Evolutionary conservation across 192 early-diverging fungal species (phyloP), one percentile per base, ranked within the genome.

Genomic region (Pecoramyces ruminantium): DNA sequence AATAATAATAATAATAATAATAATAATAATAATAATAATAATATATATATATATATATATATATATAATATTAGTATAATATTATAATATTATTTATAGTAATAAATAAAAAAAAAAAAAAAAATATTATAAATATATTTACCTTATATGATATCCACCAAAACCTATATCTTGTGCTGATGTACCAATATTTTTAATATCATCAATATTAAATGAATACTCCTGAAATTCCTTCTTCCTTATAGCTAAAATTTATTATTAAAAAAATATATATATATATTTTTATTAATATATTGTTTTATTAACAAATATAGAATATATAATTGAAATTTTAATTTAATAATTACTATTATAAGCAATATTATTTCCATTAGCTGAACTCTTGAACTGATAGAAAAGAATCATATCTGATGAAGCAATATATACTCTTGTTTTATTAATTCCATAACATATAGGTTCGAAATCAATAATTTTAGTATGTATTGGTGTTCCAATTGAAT

Each of bases 391-490:
- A 87, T 88, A 90, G 79, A 84, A 83, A 42, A 87, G 78, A 11
- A 90, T 82, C 17, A 85, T 81, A 29, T 87, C 88, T 15, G 83
- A 67, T 21, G 86, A 87, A 3, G 88, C 87, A 21, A 85, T 83
- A 77, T 89, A 79, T 16, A 85, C 88, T 79, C 84, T 78, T 0
- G 80, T 84, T 78, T 87, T 89, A 34, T 84, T 89, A 67, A 90
- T 86, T 11, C 79, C 77, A 0, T 81, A 86, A 29, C 80, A 85
- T 77, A 83, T 86, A 0, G 89, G 89, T 77, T 85, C 86, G 80
- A 89, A 90, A 28, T 86, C 85, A 11, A 90, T 82, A n/a, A 85
- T 81, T 77, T 89, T 88, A 0, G 85, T 85, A 80, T 90, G 88
- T 29, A 88, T 80, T 5, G 88, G 81, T 4, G 87, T 89, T 30